phyloP scores from a whole-genome alignment of 306 rosid genomes.

The Hippophae gyantsensis region DNA sequence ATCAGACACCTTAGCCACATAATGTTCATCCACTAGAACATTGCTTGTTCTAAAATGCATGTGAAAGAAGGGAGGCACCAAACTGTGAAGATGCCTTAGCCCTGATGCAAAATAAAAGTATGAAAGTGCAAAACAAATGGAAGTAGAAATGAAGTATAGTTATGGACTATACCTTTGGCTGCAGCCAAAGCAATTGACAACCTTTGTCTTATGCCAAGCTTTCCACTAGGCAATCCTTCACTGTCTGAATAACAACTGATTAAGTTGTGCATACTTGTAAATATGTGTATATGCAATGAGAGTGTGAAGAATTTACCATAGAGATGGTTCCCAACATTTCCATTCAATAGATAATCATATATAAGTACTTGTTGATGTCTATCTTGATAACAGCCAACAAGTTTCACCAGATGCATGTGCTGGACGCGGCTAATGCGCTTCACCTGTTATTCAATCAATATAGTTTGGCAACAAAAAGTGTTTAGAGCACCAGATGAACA shows the following conservation, averaged over 20 bases:
- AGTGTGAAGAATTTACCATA: conserved; percentile 41
- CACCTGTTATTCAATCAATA: conserved; percentile 29
- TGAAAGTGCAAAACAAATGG: conserved; percentile 5
- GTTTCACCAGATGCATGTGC: conserved; percentile 45
- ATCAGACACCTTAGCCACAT: conserved; percentile 52
- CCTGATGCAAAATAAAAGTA: conserved; percentile 31
- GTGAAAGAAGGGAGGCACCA: conserved; percentile 63
- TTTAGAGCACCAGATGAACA: too few relatives aligned
- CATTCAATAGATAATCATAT: conserved; percentile 50
- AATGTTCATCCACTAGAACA: conserved; percentile 52
- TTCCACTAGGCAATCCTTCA: conserved; percentile 61
- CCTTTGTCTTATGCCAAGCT: conserved; percentile 41
- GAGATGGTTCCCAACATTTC: conserved; percentile 57
- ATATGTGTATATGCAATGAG: background rate
- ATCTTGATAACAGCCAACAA: conserved; percentile 54
- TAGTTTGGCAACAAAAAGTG: background rate
- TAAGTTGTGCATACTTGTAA: conserved; percentile 8
- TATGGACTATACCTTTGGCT: conserved; percentile 44
- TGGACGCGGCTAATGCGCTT: conserved; percentile 42
- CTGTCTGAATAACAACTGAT: conserved; percentile 31
- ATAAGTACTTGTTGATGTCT: conserved; percentile 52
- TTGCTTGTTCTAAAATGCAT: conserved; percentile 55
- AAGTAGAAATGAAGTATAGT: background rate
- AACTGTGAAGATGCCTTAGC: conserved; percentile 50
- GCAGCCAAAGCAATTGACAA: conserved; percentile 55